Evolutionary conservation across 306 rosid genomes (phyloP).

Genomic region (Elaeagnus macrophylla): DNA sequence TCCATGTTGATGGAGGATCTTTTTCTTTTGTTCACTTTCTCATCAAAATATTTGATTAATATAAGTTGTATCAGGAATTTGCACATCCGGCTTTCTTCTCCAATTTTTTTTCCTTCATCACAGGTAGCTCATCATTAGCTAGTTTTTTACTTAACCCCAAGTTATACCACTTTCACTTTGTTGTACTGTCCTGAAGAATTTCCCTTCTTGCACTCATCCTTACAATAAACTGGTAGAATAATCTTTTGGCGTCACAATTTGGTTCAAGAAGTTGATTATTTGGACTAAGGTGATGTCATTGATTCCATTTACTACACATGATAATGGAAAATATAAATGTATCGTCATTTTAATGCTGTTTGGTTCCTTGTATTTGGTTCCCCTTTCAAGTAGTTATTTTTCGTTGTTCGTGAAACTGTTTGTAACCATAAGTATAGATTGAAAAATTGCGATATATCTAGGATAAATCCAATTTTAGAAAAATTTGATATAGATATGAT

Average conservation of each 20-base stretch:
- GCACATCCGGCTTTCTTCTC: not conserved
- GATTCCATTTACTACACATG: not conserved
- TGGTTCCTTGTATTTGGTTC: no score
- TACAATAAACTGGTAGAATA: not conserved
- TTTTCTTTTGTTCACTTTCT: not conserved
- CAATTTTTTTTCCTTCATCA: not conserved
- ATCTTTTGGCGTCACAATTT: not conserved
- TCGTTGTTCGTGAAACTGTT: no score
- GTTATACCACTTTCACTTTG: not conserved
- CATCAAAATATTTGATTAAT: not conserved
- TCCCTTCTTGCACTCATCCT: not conserved
- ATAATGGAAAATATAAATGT: not conserved
- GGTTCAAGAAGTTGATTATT: not conserved
- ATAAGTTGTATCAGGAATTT: not conserved
- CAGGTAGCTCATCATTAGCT: slow-evolving; percentile 1
- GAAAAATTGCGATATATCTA: no score
- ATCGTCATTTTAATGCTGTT: no score
- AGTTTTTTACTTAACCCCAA: not conserved
- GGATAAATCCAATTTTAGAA: no score
- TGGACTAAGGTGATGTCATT: no score
- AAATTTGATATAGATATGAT: no score
- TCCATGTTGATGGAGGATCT: not conserved
- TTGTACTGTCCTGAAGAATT: not conserved
- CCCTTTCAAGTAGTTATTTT: no score
- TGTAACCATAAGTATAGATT: no score